These are phyloP conservation scores for Venturia aucupariae DNA, from an alignment of 2,329 filamentous ascomycete species.

Conservation along the genomic window DNA sequence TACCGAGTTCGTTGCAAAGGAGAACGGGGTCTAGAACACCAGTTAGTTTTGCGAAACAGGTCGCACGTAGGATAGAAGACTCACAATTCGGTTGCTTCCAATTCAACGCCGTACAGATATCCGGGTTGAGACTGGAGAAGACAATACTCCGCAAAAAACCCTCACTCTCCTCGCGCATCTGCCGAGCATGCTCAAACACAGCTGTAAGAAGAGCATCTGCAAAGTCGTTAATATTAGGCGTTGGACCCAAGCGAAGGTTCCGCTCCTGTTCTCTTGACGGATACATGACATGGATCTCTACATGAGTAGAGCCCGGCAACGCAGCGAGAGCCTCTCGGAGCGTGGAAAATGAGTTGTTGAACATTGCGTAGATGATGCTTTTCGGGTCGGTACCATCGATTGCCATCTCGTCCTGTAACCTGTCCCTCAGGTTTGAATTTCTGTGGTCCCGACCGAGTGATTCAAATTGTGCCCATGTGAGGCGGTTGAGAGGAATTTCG, in stretches of 20 bases:
- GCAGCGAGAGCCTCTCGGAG: slow-evolving; percentile 66
- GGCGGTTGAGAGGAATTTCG: slow-evolving; percentile 70
- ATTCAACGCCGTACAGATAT: slow-evolving; percentile 86
- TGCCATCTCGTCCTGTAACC: neutral
- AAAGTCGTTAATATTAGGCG: slow-evolving; percentile 74
- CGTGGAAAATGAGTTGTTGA: slow-evolving; percentile 69
- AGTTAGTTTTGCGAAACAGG: neutral
- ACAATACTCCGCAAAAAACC: slow-evolving; percentile 77
- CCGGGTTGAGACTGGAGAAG: slow-evolving; percentile 86
- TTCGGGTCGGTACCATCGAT: slow-evolving; percentile 34
- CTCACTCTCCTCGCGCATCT: slow-evolving; percentile 52
- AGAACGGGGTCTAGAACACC: slow-evolving; percentile 64
- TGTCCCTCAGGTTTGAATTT: slow-evolving; percentile 13
- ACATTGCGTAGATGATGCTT: slow-evolving; percentile 57
- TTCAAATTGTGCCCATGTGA: slow-evolving; percentile 66
- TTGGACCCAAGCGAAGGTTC: slow-evolving; percentile 58
- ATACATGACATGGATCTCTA: slow-evolving; percentile 88
- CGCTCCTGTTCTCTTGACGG: slow-evolving; percentile 68
- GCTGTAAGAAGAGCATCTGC: slow-evolving; percentile 74
- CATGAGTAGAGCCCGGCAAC: slow-evolving; percentile 69
- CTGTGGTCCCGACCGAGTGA: slow-evolving; percentile 32
- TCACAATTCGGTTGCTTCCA: slow-evolving; percentile 97
- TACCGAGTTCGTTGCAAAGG: slow-evolving; percentile 83
- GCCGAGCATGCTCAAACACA: slow-evolving; percentile 83
- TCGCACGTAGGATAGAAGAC: slow-evolving; percentile 22